Base-by-base conservation (phyloP, 148 eudicot species). In the Rhododendron vialii region DNA sequence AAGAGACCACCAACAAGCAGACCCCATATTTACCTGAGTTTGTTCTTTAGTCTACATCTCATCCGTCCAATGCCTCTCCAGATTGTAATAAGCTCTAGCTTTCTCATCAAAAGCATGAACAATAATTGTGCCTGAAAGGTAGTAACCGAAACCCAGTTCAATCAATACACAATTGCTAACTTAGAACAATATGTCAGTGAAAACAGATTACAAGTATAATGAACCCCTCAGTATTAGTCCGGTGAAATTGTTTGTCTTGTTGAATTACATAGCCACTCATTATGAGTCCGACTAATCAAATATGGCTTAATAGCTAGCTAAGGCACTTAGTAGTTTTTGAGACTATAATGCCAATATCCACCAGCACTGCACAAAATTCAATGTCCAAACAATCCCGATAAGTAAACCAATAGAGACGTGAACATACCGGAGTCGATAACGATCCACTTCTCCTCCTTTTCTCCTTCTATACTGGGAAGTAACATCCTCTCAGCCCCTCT, bases 61-160 rank as follows among this genome's bases (percentile, higher is more conserved):
- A 45, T 80, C 59, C 5, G 89, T 87, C 98, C 98, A 95, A 79
- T 90, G 95, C 73, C 87, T 90, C 91, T 97, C 99, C 88, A 97
- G 82, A 89, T 97, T 92, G 91, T 94, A 95, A 88, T 97, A 97
- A 84, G 95, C 95, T 92, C 99, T 95, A 47, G 94, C 98, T 85
- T 97, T 91, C 91, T 97, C 99, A 85, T 95, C 99, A 71, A 97
- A 90, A 36, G 99, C 99, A 90, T 97, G 99, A 89, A 97, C 83
- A 81, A 94, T 89, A 82, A 97, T 93, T 5, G 91, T 71, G 87
- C 99, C 98, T 97, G 80, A 36, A 84, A 82, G 4, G 63, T 35
- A 20, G 26, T 35, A 26, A 17, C n/a, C 43, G 74, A 47, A 67
- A 85, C 65, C 51, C 45, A 36, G 35, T 50, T 69, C 55, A 48